Conservation (phyloP, 495 filamentous ascomycete genomes). For the Xylaria curta region DNA sequence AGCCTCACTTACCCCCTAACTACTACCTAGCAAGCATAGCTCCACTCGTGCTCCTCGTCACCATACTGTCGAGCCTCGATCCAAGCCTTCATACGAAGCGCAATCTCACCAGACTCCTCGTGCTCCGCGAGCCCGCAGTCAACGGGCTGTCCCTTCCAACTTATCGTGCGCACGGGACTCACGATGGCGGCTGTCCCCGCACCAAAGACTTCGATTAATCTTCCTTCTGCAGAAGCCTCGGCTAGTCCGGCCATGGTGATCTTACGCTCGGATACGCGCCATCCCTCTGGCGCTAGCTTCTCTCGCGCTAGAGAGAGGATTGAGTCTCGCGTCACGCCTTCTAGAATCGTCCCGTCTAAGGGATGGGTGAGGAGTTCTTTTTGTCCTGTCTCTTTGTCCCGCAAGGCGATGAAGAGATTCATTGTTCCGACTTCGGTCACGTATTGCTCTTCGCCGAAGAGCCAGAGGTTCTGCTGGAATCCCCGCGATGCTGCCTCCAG, state of each 20-base stretch:
- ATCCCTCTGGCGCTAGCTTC: constrained; percentile 81
- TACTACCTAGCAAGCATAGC: constrained; percentile 49
- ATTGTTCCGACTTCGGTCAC: constrained; percentile 97
- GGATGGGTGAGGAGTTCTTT: constrained; percentile 92
- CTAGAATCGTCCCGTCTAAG: constrained; percentile 95
- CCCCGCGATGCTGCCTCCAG: constrained; percentile 85
- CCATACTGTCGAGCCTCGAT: constrained; percentile 95
- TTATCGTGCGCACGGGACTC: constrained; percentile 82
- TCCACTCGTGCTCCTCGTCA: constrained; percentile 88
- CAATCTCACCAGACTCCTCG: constrained; percentile 86
- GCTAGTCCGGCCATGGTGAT: constrained; percentile 84
- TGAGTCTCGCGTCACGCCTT: constrained; percentile 90
- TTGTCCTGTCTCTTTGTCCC: constrained; percentile 81
- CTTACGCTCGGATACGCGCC: constrained; percentile 86
- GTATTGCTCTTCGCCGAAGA: constrained; percentile 92
- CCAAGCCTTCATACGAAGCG: constrained; percentile 89
- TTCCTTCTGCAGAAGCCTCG: constrained; percentile 80
- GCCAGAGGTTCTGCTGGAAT: constrained; percentile 97
- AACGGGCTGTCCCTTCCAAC: constrained; percentile 79
- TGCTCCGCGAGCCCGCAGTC: constrained; percentile 76
- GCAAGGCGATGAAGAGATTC: constrained; percentile 90
- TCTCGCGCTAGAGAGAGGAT: constrained; percentile 84
- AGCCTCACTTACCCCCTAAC: too few species aligned
- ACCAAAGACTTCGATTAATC: constrained; percentile 91
- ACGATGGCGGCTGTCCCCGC: constrained; percentile 88